Evolutionary conservation across 805 yeast species (phyloP).

Genomic region (Pichia scutulata): DNA sequence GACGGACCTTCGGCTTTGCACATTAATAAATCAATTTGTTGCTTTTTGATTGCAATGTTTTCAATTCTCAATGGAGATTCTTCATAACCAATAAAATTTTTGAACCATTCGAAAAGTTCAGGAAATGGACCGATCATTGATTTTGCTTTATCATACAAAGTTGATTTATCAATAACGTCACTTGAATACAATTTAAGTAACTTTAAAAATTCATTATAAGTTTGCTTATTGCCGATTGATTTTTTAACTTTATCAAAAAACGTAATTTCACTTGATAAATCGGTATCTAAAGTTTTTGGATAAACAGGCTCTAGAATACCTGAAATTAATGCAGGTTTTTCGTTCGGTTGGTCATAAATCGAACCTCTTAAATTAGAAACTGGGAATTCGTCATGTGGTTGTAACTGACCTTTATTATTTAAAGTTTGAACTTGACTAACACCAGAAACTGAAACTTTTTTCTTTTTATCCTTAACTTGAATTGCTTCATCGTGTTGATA

Average conservation of each 20-base stretch:
- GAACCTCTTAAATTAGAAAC: slow-evolving; percentile 39
- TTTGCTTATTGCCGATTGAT: slow-evolving; percentile 78
- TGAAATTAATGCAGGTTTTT: slow-evolving; percentile 67
- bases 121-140: slow-evolving; percentile 75
- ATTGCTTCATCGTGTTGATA: slow-evolving; percentile 9
- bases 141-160: slow-evolving; percentile 77
- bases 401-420: slow-evolving; percentile 16
- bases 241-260: slow-evolving; percentile 92
- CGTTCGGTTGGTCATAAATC: slow-evolving; percentile 23
- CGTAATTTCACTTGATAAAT: slow-evolving; percentile 73
- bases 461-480: slow-evolving; percentile 21
- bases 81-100: slow-evolving; percentile 80
- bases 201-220: slow-evolving; percentile 88
- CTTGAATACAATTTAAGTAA: slow-evolving; percentile 81
- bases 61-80: slow-evolving; percentile 83
- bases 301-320: slow-evolving; percentile 80
- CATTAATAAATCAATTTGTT: slow-evolving; percentile 77
- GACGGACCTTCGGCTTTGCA: slow-evolving; percentile 96
- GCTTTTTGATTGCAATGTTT: slow-evolving; percentile 81
- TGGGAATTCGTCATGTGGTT: slow-evolving; percentile 37
- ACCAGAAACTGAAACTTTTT: slow-evolving; percentile 16
- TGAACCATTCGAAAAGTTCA: slow-evolving; percentile 87
- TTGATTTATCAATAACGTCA: slow-evolving; percentile 76
- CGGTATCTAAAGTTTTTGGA: slow-evolving; percentile 46
- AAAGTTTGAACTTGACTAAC: slow-evolving; percentile 15